Conservation (phyloP, 371 early-diverging fungal species). For the Saksenaea vasiformis region DNA sequence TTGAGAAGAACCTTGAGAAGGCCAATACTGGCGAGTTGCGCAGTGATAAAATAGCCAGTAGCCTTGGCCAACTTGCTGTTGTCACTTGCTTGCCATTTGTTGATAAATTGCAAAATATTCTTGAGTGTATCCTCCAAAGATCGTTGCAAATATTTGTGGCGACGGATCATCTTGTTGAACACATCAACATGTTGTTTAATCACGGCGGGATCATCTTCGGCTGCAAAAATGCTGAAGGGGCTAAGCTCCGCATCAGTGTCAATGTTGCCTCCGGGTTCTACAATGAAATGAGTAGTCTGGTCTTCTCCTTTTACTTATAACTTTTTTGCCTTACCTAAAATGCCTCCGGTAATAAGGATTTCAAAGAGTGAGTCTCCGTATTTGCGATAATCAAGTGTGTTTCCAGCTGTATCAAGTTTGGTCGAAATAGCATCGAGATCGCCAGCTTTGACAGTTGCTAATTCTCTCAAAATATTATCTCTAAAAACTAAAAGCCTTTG, state of each 20-base stretch:
- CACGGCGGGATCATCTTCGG: conserved; percentile 67
- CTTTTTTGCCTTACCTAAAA: conserved; percentile 63
- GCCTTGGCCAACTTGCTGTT: conserved; percentile 79
- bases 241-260: conserved; percentile 78
- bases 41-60: conserved; percentile 74
- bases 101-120: conserved; percentile 85
- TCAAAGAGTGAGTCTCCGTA: conserved; percentile 95
- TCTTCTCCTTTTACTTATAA: background rate
- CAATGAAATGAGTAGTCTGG: background rate
- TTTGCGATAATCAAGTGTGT: conserved; percentile 89
- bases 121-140: conserved; percentile 83
- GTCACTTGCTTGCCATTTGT: conserved; percentile 81
- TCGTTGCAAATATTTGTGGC: conserved; percentile 91
- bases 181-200: conserved; percentile 81
- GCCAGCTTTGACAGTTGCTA: conserved; percentile 60
- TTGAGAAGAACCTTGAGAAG: conserved; percentile 78
- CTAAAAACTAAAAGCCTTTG: conserved; percentile 60
- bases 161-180: conserved; percentile 83
- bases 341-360: conserved; percentile 87
- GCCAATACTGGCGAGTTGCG: conserved; percentile 64
- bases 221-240: conserved; percentile 85
- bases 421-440: conserved; percentile 72
- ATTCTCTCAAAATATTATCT: conserved; percentile 69
- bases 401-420: conserved; percentile 81
- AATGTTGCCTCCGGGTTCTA: conserved; percentile 91